Percentiles rank a stretch among this genome's conserved stretches.
Evolutionary conservation across 208 protist species (phyloP).

Genomic region (Leishmania arabica): DNA sequence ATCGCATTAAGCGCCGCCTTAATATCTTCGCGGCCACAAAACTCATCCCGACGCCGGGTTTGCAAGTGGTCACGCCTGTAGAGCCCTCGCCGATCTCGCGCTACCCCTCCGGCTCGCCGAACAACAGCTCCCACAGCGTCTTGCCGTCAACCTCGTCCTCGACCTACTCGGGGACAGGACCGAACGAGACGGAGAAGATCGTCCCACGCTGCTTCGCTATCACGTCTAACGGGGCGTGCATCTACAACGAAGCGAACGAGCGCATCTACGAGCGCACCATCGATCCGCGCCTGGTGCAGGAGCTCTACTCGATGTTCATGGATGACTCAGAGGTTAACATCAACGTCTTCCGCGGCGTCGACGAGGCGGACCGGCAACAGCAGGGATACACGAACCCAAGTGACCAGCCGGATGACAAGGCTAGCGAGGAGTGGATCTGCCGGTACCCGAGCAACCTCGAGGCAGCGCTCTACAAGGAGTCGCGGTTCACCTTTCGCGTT

Average conservation of each 20-base stretch:
- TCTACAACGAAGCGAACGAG: slow-evolving; percentile 60
- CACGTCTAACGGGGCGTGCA: slow-evolving; percentile 66
- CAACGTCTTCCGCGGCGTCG: slow-evolving; percentile 54
- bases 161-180: neutral
- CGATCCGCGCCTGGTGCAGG: slow-evolving; percentile 29
- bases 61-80: slow-evolving; percentile 47
- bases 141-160: neutral
- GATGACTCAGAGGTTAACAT: slow-evolving; percentile 61
- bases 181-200: slow-evolving; percentile 17
- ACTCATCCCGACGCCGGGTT: slow-evolving; percentile 40
- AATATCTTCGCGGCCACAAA: slow-evolving; percentile 54
- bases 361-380: slow-evolving; percentile 29
- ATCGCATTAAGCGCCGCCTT: slow-evolving; percentile 53
- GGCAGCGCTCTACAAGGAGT: slow-evolving; percentile 49
- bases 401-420: slow-evolving; percentile 50
- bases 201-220: slow-evolving; percentile 66
- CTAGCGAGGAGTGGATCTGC: slow-evolving; percentile 61
- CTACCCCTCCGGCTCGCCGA: slow-evolving; percentile 1
- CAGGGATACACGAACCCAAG: slow-evolving; percentile 50
- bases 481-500: slow-evolving; percentile 46
- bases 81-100: neutral
- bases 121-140: neutral
- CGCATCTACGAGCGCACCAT: slow-evolving; percentile 50
- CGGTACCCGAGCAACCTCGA: slow-evolving; percentile 52
- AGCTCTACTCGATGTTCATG: slow-evolving; percentile 50